A percentile compares a stretch with the other conserved stretches of the same genome.
Conservation (phyloP, 306 rosid species). For the Oxytropis ochrocephala region DNA sequence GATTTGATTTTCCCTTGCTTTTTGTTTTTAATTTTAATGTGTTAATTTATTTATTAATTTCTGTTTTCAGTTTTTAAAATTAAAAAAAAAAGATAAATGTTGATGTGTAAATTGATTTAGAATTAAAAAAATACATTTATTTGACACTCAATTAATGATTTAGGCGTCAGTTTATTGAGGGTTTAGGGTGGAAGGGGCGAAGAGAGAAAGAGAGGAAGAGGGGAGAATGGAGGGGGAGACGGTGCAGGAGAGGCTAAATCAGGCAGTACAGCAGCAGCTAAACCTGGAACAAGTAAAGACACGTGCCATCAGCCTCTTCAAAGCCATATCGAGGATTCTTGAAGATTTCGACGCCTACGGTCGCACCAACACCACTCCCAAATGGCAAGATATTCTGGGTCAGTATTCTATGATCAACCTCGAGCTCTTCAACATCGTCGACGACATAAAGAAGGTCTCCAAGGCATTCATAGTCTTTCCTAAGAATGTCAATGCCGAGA, state of each 20-base stretch:
- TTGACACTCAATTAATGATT: too few species aligned
- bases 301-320: slow-evolving; percentile 73
- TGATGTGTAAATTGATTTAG: too few species aligned
- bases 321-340: slow-evolving; percentile 75
- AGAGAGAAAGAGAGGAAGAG: not conserved
- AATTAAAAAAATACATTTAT: too few species aligned
- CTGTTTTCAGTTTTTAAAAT: too few species aligned
- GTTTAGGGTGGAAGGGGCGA: not conserved
- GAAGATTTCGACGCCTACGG: slow-evolving; percentile 75
- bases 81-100: too few species aligned
- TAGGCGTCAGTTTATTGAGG: too few species aligned
- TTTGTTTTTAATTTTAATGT: too few species aligned
- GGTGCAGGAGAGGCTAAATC: slow-evolving; percentile 61
- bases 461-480: slow-evolving; percentile 84
- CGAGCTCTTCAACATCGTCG: slow-evolving; percentile 92
- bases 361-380: slow-evolving; percentile 75
- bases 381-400: slow-evolving; percentile 86
- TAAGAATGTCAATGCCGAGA: slow-evolving; percentile 76
- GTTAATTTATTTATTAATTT: too few species aligned
- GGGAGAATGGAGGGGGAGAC: slow-evolving; percentile 44
- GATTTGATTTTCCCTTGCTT: too few species aligned
- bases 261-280: slow-evolving; percentile 76
- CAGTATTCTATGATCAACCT: slow-evolving; percentile 94
- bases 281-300: slow-evolving; percentile 72
- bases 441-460: slow-evolving; percentile 80